phyloP scores from a whole-genome alignment of 179 eudicot species.

The Amaranthus tricolor region DNA sequence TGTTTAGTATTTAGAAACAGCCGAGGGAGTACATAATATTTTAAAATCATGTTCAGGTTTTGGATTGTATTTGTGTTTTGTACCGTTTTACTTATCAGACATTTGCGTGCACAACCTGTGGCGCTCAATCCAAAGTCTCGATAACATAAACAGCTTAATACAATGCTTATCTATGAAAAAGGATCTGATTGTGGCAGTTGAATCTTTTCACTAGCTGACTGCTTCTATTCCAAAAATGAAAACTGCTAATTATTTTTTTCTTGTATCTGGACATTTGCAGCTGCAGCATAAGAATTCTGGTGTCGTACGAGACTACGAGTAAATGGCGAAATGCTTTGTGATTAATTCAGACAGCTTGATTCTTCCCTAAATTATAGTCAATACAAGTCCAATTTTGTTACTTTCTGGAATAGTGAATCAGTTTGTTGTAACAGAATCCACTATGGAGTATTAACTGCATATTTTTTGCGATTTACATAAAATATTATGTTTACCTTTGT shows the following conservation, averaged over 20 bases:
- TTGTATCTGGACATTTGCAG: constrained; percentile 12
- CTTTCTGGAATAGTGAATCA: constrained; percentile 5
- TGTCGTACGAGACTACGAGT: neutral
- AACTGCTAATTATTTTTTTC: neutral
- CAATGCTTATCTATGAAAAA: neutral
- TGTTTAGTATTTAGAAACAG: too few relatives aligned
- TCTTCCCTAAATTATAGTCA: neutral
- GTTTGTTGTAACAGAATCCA: neutral
- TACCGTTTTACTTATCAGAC: neutral
- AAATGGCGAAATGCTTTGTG: neutral
- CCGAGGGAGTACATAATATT: neutral
- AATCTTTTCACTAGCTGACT: neutral
- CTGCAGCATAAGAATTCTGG: constrained; percentile 12
- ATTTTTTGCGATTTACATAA: neutral
- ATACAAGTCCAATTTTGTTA: constrained; percentile 14
- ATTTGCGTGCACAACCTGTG: neutral
- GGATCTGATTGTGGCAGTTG: neutral
- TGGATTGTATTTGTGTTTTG: neutral
- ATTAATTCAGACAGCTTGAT: neutral
- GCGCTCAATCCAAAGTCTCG: neutral
- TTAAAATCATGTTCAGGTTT: neutral
- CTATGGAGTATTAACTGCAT: neutral
- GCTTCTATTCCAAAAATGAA: neutral
- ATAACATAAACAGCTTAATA: neutral
- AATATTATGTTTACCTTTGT: too few relatives aligned